These are phyloP conservation scores for Mycena rosella DNA, from an alignment of 768 basidiomycete genomes.

Conservation along the genomic window DNA sequence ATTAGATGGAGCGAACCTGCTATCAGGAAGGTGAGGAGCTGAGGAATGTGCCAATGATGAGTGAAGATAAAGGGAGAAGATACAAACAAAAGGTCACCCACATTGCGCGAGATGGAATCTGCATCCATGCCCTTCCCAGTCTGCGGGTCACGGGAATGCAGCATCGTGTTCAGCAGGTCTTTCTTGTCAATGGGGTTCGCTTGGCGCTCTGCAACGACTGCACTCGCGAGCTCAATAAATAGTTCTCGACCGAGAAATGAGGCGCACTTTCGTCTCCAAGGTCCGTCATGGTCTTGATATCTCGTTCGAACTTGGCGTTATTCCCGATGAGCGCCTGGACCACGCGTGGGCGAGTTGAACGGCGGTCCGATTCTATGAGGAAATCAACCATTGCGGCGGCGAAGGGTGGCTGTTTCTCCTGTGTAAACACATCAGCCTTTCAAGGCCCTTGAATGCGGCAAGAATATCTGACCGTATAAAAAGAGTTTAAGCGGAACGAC, in stretches of 20 bases:
- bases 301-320: constrained; percentile 53
- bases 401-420: constrained; percentile 51
- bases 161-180: constrained; percentile 61
- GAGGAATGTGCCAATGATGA: background rate
- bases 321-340: constrained; percentile 49
- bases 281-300: constrained; percentile 56
- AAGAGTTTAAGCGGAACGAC: constrained; percentile 7
- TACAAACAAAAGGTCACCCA: constrained; percentile 28
- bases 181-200: constrained; percentile 53
- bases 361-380: constrained; percentile 53
- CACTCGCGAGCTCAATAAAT: background rate
- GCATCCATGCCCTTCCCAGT: constrained; percentile 56
- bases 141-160: constrained; percentile 56
- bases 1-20: constrained; percentile 47
- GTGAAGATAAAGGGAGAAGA: background rate
- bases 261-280: constrained; percentile 53
- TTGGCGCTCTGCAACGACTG: constrained; percentile 55
- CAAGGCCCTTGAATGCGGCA: no score
- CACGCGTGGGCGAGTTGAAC: constrained; percentile 49
- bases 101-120: constrained; percentile 58
- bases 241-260: background rate
- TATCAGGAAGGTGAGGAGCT: constrained; percentile 64
- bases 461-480: background rate
- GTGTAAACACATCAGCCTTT: no score
- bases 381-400: constrained; percentile 55